A percentile compares a stretch with the other conserved stretches of the same genome.
Conservation (phyloP, 805 yeast species). For the Wickerhamomyces tratensis region DNA sequence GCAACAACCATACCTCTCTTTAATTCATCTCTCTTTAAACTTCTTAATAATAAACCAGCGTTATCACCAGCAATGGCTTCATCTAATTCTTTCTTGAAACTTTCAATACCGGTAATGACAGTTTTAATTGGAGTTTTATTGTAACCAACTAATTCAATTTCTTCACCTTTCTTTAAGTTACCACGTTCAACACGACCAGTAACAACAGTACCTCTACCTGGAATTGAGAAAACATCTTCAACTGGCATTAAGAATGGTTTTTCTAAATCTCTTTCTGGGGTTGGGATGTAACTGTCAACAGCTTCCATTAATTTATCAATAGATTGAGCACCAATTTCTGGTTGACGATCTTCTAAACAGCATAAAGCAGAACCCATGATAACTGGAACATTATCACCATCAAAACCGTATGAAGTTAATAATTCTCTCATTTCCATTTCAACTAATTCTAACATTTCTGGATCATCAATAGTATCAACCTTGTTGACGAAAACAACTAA, state of each 20-base stretch:
- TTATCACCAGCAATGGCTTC: slow-evolving; percentile 98
- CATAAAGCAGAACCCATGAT: slow-evolving; percentile 98
- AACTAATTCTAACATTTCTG: slow-evolving; percentile 97
- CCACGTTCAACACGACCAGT: slow-evolving; percentile 99
- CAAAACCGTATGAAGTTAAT: slow-evolving; percentile 83
- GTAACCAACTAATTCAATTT: slow-evolving; percentile 93
- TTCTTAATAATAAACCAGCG: slow-evolving; percentile 95
- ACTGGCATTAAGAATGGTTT: slow-evolving; percentile 96
- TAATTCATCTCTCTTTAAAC: slow-evolving; percentile 95
- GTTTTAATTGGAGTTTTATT: slow-evolving; percentile 82
- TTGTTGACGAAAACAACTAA: slow-evolving; percentile 97
- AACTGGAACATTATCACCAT: slow-evolving; percentile 97
- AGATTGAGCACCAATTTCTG: slow-evolving; percentile 88
- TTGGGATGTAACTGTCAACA: slow-evolving; percentile 91
- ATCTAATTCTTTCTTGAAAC: slow-evolving; percentile 98
- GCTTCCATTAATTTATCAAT: slow-evolving; percentile 79
- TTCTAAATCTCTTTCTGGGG: slow-evolving; percentile 92
- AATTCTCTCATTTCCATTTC: slow-evolving; percentile 99
- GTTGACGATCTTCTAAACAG: slow-evolving; percentile 81
- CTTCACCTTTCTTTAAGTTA: slow-evolving; percentile 94
- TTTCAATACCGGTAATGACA: slow-evolving; percentile 96
- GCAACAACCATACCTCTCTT: slow-evolving; percentile 96
- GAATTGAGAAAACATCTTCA: slow-evolving; percentile 94
- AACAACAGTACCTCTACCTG: slow-evolving; percentile 99
- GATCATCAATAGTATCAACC: slow-evolving; percentile 96